Conservation (phyloP, 441 rosid species). For the Euphorbia schlechtendalii region DNA sequence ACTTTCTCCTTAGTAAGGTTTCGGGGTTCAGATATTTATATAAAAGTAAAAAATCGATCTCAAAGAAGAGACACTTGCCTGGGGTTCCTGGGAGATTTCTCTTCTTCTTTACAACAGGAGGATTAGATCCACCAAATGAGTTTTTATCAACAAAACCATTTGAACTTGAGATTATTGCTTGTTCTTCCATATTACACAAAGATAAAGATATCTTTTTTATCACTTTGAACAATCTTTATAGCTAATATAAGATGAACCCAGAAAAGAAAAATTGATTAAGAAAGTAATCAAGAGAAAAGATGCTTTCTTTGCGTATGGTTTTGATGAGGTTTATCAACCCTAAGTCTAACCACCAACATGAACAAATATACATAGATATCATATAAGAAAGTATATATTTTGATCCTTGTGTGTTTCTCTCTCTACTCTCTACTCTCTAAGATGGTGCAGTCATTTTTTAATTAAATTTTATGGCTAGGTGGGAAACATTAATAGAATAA, state of each 20-base stretch:
- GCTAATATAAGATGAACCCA: background rate
- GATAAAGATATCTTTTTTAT: slow-evolving; percentile 3
- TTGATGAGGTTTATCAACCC: slow-evolving; percentile 14
- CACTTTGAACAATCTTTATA: slow-evolving; percentile 1
- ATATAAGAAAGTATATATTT: background rate
- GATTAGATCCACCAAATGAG: slow-evolving; percentile 42
- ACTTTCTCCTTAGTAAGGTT: too few relatives aligned
- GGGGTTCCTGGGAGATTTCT: slow-evolving; percentile 94
- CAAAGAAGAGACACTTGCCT: slow-evolving; percentile 40
- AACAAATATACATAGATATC: slow-evolving; percentile 15
- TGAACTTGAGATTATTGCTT: slow-evolving; percentile 29
- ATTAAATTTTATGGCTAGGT: too few relatives aligned
- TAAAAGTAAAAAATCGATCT: too few relatives aligned
- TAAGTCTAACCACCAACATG: slow-evolving; percentile 31
- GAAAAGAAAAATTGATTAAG: slow-evolving; percentile 2
- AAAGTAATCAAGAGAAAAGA: slow-evolving; percentile 16
- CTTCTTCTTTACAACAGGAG: slow-evolving; percentile 56
- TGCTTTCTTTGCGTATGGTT: slow-evolving; percentile 6
- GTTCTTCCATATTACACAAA: slow-evolving; percentile 31
- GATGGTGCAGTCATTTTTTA: too few relatives aligned
- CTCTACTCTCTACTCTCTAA: too few relatives aligned
- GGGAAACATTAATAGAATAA: too few relatives aligned
- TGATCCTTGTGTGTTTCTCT: too few relatives aligned
- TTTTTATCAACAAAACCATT: slow-evolving; percentile 29
- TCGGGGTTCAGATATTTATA: too few relatives aligned